Base-by-base conservation (phyloP, 805 yeast species). In the Ogataea zsoltii region DNA sequence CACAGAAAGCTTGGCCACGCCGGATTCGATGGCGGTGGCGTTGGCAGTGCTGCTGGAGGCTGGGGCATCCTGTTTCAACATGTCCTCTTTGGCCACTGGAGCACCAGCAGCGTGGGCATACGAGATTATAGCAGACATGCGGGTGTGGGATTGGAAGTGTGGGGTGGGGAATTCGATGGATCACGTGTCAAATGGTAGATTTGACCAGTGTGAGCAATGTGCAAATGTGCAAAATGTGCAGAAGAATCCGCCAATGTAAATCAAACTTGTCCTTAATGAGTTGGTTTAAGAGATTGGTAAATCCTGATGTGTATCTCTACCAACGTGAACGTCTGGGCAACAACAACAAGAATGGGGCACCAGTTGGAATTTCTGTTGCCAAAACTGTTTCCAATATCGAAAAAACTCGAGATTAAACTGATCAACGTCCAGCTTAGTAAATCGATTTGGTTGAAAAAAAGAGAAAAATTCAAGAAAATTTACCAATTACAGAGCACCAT, bases 91-190 rank as follows among this genome's bases (percentile, higher is more conserved):
- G 16, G 50, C 34, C 16, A 42, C 51, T 33, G 55, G 50, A 17
- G 61, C 61, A 42, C 61, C 63, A 25, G 66, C 67, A 33, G 65
- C 67, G 45, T 61, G 63, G 11, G 67, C 66, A 39, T 62, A 62
- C n/a, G 67, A 63, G 32, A 62, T 49, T 44, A 53, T 52, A 31
- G 66, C 45, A 21, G 63, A 59, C 61, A 56, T 56, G 34, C 28
- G 47, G 28, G 19, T n/a, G 19, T 16, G 23, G 31, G 13, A 5
- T 9, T 21, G 26, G 18, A 14, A 5, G 11, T 14, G 18, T 14
- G 18, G 10, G 13, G 14, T 6, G 13, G 32, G 13, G 32, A 29
- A 6, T 6, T 15, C 18, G 18, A 14, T 31, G 18, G 14, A n/a
- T n/a, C 33, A 14, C 33, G 11, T 7, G 18, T n/a, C 11, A 29